phyloP scores from a whole-genome alignment of 202 grass and related monocot species.

The Digitaria exilis region DNA sequence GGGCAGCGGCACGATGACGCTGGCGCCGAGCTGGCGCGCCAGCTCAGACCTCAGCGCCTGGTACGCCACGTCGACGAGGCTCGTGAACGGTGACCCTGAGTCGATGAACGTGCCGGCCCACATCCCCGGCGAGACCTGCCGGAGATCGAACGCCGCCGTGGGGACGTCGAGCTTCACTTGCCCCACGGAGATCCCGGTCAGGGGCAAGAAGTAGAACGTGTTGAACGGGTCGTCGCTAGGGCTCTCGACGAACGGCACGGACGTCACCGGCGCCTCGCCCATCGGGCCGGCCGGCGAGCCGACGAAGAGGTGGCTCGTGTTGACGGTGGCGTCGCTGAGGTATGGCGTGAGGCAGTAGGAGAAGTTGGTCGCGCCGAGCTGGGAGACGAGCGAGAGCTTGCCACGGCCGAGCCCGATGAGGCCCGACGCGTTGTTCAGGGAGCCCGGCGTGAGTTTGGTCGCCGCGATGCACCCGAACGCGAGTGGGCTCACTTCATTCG shows the following conservation, averaged over 20 bases:
- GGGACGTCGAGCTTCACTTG: background rate
- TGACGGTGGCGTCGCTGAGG: background rate
- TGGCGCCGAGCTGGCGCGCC: background rate
- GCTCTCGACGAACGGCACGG: conserved; percentile 22
- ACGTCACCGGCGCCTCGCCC: background rate
- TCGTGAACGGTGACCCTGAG: background rate
- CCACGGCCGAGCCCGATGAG: conserved; percentile 25
- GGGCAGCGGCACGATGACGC: background rate
- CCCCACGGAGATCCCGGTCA: conserved; percentile 13
- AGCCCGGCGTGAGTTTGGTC: background rate
- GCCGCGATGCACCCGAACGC: background rate
- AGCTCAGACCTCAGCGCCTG: background rate
- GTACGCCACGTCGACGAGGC: conserved; percentile 1
- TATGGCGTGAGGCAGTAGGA: conserved; percentile 26
- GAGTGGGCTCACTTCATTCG: background rate
- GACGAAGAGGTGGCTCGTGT: conserved; percentile 16
- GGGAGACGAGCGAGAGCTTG: background rate
- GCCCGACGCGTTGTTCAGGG: background rate
- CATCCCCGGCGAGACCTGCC: background rate
- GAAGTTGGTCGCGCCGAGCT: conserved; percentile 22
- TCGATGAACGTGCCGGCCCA: background rate
- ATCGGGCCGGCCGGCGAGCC: no score
- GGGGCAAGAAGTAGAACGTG: conserved; percentile 26
- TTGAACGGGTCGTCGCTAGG: background rate
- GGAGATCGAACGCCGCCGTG: background rate